Evolutionary conservation across 192 early-diverging fungal genomes (phyloP).

Genomic region (Backusella luteola): DNA sequence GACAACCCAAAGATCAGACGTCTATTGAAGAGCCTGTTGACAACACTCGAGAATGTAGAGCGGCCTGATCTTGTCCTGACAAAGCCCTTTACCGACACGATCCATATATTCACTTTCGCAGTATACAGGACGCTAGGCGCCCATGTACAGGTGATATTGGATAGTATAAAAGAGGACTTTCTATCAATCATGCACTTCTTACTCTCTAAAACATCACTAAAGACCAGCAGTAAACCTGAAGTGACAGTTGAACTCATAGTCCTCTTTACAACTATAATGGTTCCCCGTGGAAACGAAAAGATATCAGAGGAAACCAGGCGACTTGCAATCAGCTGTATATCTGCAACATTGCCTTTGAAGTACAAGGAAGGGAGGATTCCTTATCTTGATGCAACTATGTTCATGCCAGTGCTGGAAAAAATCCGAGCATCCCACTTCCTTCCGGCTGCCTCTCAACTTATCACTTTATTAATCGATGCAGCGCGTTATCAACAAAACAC

Average conservation of each 20-base stretch:
- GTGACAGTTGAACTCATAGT: background rate
- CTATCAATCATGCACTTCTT: constrained; percentile 8
- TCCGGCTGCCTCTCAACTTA: constrained; percentile 14
- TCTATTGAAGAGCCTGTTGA: background rate
- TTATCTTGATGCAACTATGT: background rate
- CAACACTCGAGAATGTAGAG: background rate
- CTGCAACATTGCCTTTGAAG: constrained; percentile 15
- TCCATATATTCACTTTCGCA: background rate
- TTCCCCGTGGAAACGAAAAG: background rate
- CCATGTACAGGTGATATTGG: too few species aligned
- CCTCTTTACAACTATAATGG: background rate
- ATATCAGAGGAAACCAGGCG: constrained; percentile 34
- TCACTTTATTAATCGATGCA: constrained; percentile 17
- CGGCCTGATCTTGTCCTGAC: background rate
- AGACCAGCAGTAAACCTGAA: background rate
- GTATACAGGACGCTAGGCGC: background rate
- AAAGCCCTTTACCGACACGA: background rate
- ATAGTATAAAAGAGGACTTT: background rate
- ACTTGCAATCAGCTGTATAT: constrained; percentile 24
- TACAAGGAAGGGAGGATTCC: constrained; percentile 4
- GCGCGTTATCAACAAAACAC: constrained; percentile 22
- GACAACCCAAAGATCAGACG: background rate
- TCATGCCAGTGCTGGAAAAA: background rate
- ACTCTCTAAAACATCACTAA: background rate
- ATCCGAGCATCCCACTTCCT: constrained; percentile 9